Evolutionary conservation across 2,329 filamentous ascomycete species (phyloP), one percentile per base, ranked within the genome.

Genomic region (Aspergillus pseudotamarii): DNA sequence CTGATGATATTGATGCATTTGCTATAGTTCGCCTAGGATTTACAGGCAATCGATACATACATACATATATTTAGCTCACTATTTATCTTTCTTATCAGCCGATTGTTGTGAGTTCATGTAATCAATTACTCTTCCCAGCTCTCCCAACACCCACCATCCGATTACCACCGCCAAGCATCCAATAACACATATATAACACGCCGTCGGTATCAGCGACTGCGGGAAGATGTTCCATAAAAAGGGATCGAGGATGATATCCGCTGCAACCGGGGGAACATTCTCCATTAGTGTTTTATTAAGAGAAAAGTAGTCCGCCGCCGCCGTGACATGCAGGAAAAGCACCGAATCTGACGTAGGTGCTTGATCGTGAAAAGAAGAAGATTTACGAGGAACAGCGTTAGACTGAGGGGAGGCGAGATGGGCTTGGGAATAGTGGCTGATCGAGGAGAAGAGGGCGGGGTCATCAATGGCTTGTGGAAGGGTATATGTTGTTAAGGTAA

Each of bases 231-330:
- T 95, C 72, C 89, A 79, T 46, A 96, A 64, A 73, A 90, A 98
- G 0, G 93, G 93, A 76, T 98, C 95, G 28, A 99, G 86, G 71
- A 97, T 89, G 61, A 90, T 79, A 71, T 99, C 94, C 58, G 90
- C 90, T 59, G 88, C 81, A 4, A 98, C 93, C 0, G 88, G 86
- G 2, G 89, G 89, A 16, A 92, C 90, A 65, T 84, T 72, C 56
- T 82, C 78, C 94, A 98, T 98, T 71, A 97, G 84, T 1, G 84
- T 84, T 65, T 82, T 78, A 74, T 97, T 86, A 63, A 88, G 84
- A 12, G 91, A 91, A 78, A 91, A 96, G 81, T 94, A 99, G 71
- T 96, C 92, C 54, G 95, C 93, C 23, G 89, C 88, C 16, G 93
- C 87, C 66, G 85, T 84, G 58, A 98, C 82, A 66, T 88, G 90